Evolutionary conservation across 1,139 yeast genomes (phyloP).

Genomic region (Wickerhamomyces sp.): DNA sequence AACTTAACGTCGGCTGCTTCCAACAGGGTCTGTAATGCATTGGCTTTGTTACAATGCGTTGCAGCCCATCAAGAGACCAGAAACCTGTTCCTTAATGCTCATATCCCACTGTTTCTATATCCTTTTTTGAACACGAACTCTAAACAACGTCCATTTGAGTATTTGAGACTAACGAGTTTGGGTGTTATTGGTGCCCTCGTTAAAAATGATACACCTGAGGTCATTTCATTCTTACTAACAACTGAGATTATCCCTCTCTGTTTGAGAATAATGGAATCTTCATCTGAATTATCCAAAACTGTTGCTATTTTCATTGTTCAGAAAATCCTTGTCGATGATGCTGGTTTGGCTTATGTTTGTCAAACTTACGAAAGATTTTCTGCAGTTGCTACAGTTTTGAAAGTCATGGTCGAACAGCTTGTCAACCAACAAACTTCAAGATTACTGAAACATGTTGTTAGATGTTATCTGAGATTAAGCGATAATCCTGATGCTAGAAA

Average conservation of each 20-base stretch:
- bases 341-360: slow-evolving; percentile 87
- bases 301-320: slow-evolving; percentile 95
- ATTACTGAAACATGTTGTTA: slow-evolving; percentile 84
- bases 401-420: slow-evolving; percentile 85
- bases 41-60: slow-evolving; percentile 91
- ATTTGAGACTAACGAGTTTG: slow-evolving; percentile 81
- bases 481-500: slow-evolving; percentile 90
- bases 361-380: slow-evolving; percentile 93
- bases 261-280: slow-evolving; percentile 90
- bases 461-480: slow-evolving; percentile 86
- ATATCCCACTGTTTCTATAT: slow-evolving; percentile 84
- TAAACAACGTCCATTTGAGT: slow-evolving; percentile 89
- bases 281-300: slow-evolving; percentile 89
- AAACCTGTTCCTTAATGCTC: slow-evolving; percentile 78
- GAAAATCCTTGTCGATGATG: slow-evolving; percentile 85
- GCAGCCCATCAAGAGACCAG: slow-evolving; percentile 94
- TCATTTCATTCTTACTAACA: slow-evolving; percentile 80
- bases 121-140: slow-evolving; percentile 93
- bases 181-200: slow-evolving; percentile 98
- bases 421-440: slow-evolving; percentile 70
- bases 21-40: slow-evolving; percentile 91
- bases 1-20: slow-evolving; percentile 81
- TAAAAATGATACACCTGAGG: slow-evolving; percentile 93
- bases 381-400: slow-evolving; percentile 86
- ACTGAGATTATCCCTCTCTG: slow-evolving; percentile 96